Evolutionary conservation across 768 basidiomycete genomes (phyloP), one percentile per base, ranked within the genome.

Genomic region (Stropharia rugosoannulata): DNA sequence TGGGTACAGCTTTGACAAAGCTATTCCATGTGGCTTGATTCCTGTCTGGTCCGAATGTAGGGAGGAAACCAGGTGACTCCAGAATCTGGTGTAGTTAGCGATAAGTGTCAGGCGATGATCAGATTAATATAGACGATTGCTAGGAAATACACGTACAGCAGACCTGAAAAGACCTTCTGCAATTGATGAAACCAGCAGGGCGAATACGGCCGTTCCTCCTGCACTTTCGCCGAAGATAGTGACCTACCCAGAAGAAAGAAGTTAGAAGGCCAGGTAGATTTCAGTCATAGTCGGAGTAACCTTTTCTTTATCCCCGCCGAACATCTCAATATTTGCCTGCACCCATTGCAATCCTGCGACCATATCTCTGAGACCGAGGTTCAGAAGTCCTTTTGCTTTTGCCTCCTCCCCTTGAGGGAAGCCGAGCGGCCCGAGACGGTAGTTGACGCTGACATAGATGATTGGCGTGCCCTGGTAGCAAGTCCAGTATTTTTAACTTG

Each of bases 301-400:
- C 58, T 66, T 66, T 15, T 36, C 16, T 43, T 70, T 70, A 51
- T 79, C 81, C 9, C 84, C 85, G 5, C 87, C 85, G 59, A 87
- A 88, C 0, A 65, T 62, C 15, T 61, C 69, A 43, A 87, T 84
- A 58, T 88, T 80, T 19, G 73, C 63, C 56, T 86, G 81, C 0
- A 87, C 75, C 86, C 80, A 82, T 55, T 71, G 48, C 4, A 81
- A 62, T 1, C 76, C 80, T 19, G 69, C 54, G 15, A 73, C 58
- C 56, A 75, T 70, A 56, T 82, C 80, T 25, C 66, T 68, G 18
- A 81, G 66, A 1, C 72, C 80, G 35, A 80, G 67, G 58, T 80
- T 80, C 5, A 77, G 66, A 1, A 70, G 66, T 13, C 65, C 66
- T 3, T 66, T 64, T 5, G 63, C 54, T 1, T 61, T 62, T 2